Base-by-base conservation (phyloP, 106 monocot species). In the Platanthera guangdongensis region DNA sequence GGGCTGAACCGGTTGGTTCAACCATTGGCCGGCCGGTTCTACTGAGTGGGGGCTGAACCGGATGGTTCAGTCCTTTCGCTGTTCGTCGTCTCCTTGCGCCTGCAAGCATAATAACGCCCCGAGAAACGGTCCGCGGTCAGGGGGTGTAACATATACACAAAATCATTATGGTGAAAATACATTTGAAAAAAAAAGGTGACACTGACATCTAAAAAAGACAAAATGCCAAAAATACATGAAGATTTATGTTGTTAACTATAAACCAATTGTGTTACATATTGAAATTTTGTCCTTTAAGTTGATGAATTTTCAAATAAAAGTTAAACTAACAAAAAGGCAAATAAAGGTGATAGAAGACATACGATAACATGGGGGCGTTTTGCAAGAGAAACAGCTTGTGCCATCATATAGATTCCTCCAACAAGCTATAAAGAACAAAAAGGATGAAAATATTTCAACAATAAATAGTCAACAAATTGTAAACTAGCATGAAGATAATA, bases 321-420 rank as follows among this genome's bases (percentile, higher is more conserved):
- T 65, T 30, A 32, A 30, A 30, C 25, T 39, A 32, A 12, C 32
- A 30, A 19, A 19, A 65, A 65, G 9, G 4, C 32, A 1, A 65
- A 13, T 13, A 65, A 32, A 48, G 8, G 18, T 48, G 8, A 47
- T 39, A 70, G 11, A 48, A 74, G 48, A 75, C 83, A 57, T 86
- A 96, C 95, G 74, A 96, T 78, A 78, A 96, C 79, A 74, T 96
- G 95, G 3, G 96, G 96, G 5, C 96, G 96, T 65, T 91, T 96
- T 83, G 76, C 96, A 73, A 96, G 85, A 80, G 85, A 69, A 67
- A 89, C 78, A 3, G 88, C 76, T 86, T 96, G 89, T 59, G 85
- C 82, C 78, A 86, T 76, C 89, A 88, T 93, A 65, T 89, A 86
- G 10, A 93, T 80, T 54, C 93, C 93, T 72, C 96, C 96, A 63